Base-by-base conservation (phyloP, 179 eudicot species). In the Actinidia chinensis region DNA sequence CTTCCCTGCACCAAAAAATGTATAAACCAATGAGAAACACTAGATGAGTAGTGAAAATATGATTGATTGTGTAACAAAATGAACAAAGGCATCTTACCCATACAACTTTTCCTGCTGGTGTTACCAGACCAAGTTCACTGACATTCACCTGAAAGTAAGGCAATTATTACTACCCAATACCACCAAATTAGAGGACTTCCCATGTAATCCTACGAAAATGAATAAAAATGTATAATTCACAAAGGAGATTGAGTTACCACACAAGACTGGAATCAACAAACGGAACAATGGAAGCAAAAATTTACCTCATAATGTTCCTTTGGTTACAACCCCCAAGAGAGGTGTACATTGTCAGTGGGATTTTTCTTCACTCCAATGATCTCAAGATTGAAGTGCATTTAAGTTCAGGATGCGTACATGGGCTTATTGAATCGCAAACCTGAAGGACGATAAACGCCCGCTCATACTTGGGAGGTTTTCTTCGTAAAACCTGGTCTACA, bases 381-480 rank as follows among this genome's bases (percentile, higher is more conserved):
- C 91, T 95, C 98, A 46, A 95, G 97, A 81, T 91, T 92, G 86
- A 95, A 95, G 99, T 93, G 77, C 98, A 93, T 77, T 93, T 93
- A 6, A 95, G 95, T 80, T 95, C 99, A 55, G 99, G 99, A 78
- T 93, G 99, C 13, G 97, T 91, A 95, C 91, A 71, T 93, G 97
- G 66, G 99, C 99, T 90, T 95, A 20, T 89, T 95, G 74, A 95
- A 95, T 52, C 99, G 87, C 84, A 95, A 86, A 3, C 99, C 98
- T 4, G 90, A 42, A 48, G 99, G 98, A 54, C 99, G 95, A 95
- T 91, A 74, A 95, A 95, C 1, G n/a, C n/a, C n/a, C 98, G 91
- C 86, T 95, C 99, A 71, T 95, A 95, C 83, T 95, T 95, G 47
- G 99, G 99, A 73, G 97, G 99, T 79, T 95, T 95, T 82, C 99